Base-by-base conservation (phyloP, 2,329 filamentous ascomycete genomes). In the Colletotrichum cuscutae region DNA sequence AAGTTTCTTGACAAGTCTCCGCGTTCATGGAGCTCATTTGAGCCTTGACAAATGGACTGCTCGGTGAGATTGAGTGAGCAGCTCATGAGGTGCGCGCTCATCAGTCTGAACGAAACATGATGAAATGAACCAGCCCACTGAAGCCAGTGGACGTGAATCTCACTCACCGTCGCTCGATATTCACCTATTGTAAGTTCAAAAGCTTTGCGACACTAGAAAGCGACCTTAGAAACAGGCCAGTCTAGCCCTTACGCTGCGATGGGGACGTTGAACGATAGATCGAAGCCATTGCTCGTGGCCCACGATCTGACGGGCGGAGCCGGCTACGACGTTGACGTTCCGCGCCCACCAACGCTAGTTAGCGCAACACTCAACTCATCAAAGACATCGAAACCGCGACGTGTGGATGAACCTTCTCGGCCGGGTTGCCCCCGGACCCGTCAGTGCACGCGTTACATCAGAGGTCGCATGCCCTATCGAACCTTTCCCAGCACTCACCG, bases 401-500 rank as follows among this genome's bases (percentile, higher is more conserved):
- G 2, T 49, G 8, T 49, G 37, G 37, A 49, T 49, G 42, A 65
- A 58, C 30, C 26, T 24, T 46, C 53, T 69, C 54, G 35, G 60
- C 60, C 59, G 35, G 70, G 35, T 24, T 60, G 60, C 30, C 49
- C 66, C 71, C 60, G 56, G 60, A 37, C 71, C 35, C 30, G 66
- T 71, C 71, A 70, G 30, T 73, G 71, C 71, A 65, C 60, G 9
- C 28, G 66, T 72, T 72, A 72, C 71, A 72, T 72, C 66, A 71
- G 71, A 72, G 61, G 42, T 49, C 42, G 42, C 42, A 49, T 49
- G 42, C 42, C 8, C 42, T 64, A 60, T 52, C 71, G 54, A 35
- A 22, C 52, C 52, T 54, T 26, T 24, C 9, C 4, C 46, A 26
- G 26, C 26, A n/a, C 28, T 52, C 42, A 49, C 22, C 59, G 26